Percentiles rank a stretch among this genome's conserved stretches.
phyloP scores from a whole-genome alignment of 1,284 basidiomycete species.

The Marasmius sp. region DNA sequence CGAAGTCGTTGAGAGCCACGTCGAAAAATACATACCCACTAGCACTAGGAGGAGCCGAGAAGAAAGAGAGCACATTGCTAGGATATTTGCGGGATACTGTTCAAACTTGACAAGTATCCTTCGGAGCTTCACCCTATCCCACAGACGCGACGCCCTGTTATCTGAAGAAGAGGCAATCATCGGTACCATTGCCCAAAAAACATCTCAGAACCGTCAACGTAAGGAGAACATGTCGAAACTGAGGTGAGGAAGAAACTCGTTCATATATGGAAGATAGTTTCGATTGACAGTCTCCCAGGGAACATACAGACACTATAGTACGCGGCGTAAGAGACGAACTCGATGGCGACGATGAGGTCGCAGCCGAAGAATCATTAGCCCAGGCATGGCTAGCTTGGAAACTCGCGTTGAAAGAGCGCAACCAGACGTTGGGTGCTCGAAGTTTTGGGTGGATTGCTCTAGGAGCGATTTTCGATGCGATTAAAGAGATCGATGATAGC shows the following conservation, averaged over 20 bases:
- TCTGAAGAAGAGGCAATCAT: slow-evolving; percentile 62
- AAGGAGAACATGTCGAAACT: slow-evolving; percentile 52
- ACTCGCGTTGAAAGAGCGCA: slow-evolving; percentile 30
- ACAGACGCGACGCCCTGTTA: slow-evolving; percentile 38
- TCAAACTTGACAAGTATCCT: slow-evolving; percentile 50
- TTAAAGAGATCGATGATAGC: slow-evolving; percentile 13
- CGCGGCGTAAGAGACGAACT: slow-evolving; percentile 46
- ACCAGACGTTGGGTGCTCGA: slow-evolving; percentile 49
- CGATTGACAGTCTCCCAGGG: slow-evolving; percentile 18
- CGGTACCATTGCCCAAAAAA: slow-evolving; percentile 63
- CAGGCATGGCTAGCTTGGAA: slow-evolving; percentile 55
- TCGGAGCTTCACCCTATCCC: slow-evolving; percentile 48
- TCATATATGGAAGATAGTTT: neutral
- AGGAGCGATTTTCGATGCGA: slow-evolving; percentile 26
- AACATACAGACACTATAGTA: slow-evolving; percentile 51
- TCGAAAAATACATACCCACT: neutral
- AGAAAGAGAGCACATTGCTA: slow-evolving; percentile 21
- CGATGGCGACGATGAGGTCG: slow-evolving; percentile 41
- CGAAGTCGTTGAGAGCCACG: slow-evolving; percentile 1
- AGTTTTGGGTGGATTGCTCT: slow-evolving; percentile 64
- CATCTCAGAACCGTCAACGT: slow-evolving; percentile 51
- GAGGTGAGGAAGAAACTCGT: slow-evolving; percentile 21
- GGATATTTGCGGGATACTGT: slow-evolving; percentile 43
- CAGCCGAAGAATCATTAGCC: slow-evolving; percentile 38
- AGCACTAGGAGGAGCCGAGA: neutral